A percentile compares a stretch with the other conserved stretches of the same genome.
Evolutionary conservation across 2,329 filamentous ascomycete species (phyloP).

Genomic region (Curvularia spicifera): DNA sequence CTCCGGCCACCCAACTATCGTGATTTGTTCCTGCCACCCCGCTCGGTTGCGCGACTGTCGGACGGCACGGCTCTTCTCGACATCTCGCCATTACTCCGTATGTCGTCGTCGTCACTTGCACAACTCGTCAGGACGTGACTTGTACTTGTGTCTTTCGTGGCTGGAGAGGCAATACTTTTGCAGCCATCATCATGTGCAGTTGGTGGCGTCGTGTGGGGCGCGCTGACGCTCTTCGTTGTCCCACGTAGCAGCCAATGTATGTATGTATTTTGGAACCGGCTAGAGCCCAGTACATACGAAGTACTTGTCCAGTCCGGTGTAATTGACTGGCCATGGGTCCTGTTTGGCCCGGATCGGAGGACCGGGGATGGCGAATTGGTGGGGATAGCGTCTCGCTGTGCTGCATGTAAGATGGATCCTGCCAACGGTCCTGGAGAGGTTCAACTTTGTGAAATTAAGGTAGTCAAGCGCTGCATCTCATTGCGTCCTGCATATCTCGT

Average conservation of each 20-base stretch:
- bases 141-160: background rate
- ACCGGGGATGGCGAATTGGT: background rate
- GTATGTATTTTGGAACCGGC: slow-evolving; percentile 1
- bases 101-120: slow-evolving; percentile 1
- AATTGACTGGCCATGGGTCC: slow-evolving; percentile 6
- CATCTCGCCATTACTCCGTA: slow-evolving; percentile 2
- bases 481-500: slow-evolving; percentile 6
- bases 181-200: slow-evolving; percentile 8
- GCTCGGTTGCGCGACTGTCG: slow-evolving; percentile 18
- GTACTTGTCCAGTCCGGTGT: slow-evolving; percentile 8
- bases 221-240: slow-evolving; percentile 22
- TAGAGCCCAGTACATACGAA: slow-evolving; percentile 2
- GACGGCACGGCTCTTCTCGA: slow-evolving; percentile 8
- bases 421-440: background rate
- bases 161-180: slow-evolving; percentile 1
- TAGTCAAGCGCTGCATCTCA: slow-evolving; percentile 1
- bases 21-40: slow-evolving; percentile 20
- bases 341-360: background rate
- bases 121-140: background rate
- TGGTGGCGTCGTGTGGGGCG: slow-evolving; percentile 11
- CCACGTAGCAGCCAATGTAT: slow-evolving; percentile 18
- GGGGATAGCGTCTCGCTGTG: background rate
- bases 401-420: slow-evolving; percentile 7
- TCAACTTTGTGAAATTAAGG: slow-evolving; percentile 6
- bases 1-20: slow-evolving; percentile 8